phyloP scores from a whole-genome alignment of 1,284 basidiomycete genomes.

The Thelephora terrestris region DNA sequence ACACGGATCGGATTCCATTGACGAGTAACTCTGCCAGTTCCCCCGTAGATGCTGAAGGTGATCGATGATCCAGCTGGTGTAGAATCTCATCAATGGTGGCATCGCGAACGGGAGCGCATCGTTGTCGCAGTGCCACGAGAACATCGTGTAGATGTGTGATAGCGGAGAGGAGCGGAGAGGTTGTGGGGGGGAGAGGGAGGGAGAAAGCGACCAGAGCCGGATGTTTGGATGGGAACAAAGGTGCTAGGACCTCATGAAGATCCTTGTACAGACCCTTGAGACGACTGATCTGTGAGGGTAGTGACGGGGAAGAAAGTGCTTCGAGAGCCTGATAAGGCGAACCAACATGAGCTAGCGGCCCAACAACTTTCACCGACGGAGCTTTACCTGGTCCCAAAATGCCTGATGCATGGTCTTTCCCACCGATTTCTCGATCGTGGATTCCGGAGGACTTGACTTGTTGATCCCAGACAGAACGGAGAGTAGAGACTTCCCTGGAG shows the following conservation, averaged over 20 bases:
- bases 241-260: slow-evolving; percentile 35
- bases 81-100: slow-evolving; percentile 36
- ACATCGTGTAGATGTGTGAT: slow-evolving; percentile 40
- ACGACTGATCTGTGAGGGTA: slow-evolving; percentile 37
- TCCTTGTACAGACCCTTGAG: slow-evolving; percentile 45
- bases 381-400: slow-evolving; percentile 61
- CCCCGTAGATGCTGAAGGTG: slow-evolving; percentile 11
- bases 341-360: background rate
- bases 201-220: slow-evolving; percentile 38
- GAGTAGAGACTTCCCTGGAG: slow-evolving; percentile 58
- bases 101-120: slow-evolving; percentile 62
- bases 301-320: slow-evolving; percentile 32
- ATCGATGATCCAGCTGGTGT: slow-evolving; percentile 27
- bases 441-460: background rate
- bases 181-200: slow-evolving; percentile 51
- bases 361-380: background rate
- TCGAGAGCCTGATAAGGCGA: slow-evolving; percentile 26
- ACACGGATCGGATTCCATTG: slow-evolving; percentile 33
- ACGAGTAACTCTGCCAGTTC: slow-evolving; percentile 32
- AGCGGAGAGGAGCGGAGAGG: slow-evolving; percentile 50
- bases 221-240: slow-evolving; percentile 44
- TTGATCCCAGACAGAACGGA: slow-evolving; percentile 43
- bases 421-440: slow-evolving; percentile 38
- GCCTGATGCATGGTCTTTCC: slow-evolving; percentile 45
- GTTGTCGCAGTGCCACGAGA: slow-evolving; percentile 36